Conservation (phyloP, 306 rosid genomes). For the Senna tora region DNA sequence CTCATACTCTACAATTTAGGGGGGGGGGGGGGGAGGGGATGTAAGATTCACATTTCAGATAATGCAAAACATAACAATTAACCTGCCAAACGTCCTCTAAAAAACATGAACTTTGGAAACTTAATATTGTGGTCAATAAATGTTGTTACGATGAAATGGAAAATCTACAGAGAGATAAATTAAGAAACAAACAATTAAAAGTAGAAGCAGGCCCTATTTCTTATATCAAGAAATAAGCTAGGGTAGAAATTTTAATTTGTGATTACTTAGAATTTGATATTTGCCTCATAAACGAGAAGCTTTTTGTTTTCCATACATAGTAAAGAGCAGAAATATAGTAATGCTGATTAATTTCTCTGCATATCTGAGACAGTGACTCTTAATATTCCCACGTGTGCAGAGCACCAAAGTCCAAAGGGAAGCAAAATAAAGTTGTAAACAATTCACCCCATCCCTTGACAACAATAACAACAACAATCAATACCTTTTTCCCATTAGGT, state of each 20-base stretch:
- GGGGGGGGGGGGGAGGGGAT: too few species aligned
- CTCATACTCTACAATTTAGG: conserved; percentile 72
- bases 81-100: conserved; percentile 7
- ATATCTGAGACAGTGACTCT: not conserved
- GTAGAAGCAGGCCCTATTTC: not conserved
- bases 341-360: too few species aligned
- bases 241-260: not conserved
- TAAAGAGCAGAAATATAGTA: not conserved
- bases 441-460: not conserved
- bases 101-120: conserved; percentile 4
- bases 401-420: not conserved
- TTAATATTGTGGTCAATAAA: conserved; percentile 6
- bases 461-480: too few species aligned
- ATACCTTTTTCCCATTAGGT: too few species aligned
- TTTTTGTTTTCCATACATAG: not conserved
- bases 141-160: conserved; percentile 18
- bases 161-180: conserved; percentile 2
- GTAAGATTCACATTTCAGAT: conserved; percentile 32
- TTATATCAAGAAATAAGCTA: not conserved
- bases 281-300: not conserved
- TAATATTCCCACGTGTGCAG: not conserved
- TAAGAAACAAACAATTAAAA: not conserved
- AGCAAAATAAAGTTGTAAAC: not conserved
- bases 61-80: conserved; percentile 8
- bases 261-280: not conserved